Percentiles rank a stretch among this genome's conserved stretches.
phyloP scores from a whole-genome alignment of 2,329 filamentous ascomycete genomes.

The Neospermospora avenae region DNA sequence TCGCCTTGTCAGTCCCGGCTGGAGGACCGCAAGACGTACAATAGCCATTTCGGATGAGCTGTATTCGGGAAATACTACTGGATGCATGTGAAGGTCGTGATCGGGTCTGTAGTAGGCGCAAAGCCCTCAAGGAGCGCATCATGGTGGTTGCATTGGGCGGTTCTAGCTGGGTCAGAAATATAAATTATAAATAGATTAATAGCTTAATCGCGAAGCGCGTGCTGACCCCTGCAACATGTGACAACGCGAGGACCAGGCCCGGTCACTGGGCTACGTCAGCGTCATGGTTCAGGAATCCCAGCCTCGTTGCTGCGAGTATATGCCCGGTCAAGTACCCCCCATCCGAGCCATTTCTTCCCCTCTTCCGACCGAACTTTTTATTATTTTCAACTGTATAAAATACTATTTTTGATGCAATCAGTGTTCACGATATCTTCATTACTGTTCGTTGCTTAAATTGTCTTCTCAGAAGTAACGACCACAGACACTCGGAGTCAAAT shows the following conservation, averaged over 20 bases:
- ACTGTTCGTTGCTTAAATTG: neutral
- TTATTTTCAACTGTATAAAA: neutral
- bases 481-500: no score
- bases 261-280: slow-evolving; percentile 17
- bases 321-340: neutral
- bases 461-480: neutral
- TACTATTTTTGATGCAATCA: neutral
- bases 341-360: neutral
- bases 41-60: slow-evolving; percentile 27
- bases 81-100: slow-evolving; percentile 12
- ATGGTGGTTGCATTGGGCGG: slow-evolving; percentile 14
- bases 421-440: neutral
- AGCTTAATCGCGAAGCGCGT: slow-evolving; percentile 6
- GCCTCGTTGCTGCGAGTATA: neutral
- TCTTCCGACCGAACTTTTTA: neutral
- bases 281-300: slow-evolving; percentile 19
- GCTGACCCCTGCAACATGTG: slow-evolving; percentile 15
- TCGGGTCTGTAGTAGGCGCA: slow-evolving; percentile 23
- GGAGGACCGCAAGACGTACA: slow-evolving; percentile 32
- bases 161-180: neutral
- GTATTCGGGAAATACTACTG: slow-evolving; percentile 7
- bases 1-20: slow-evolving; percentile 7
- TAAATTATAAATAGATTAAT: neutral
- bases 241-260: slow-evolving; percentile 16
- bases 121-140: slow-evolving; percentile 34